These are phyloP conservation scores for Apiospora koreana DNA, from an alignment of 2,329 filamentous ascomycete genomes.

Conservation along the genomic window DNA sequence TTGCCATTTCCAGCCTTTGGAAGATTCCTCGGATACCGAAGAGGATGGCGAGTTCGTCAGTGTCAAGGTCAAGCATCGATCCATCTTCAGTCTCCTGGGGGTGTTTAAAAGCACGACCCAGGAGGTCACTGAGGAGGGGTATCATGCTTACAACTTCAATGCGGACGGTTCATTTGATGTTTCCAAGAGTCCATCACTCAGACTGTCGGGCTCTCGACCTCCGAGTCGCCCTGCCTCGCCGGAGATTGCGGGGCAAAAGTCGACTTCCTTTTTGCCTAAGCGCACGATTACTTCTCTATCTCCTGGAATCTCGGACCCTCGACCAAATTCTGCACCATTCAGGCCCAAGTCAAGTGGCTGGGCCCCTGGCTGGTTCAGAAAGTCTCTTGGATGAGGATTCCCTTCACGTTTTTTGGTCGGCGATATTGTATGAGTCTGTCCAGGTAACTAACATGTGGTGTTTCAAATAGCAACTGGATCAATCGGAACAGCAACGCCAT, in stretches of 20 bases:
- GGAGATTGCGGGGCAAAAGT: not conserved
- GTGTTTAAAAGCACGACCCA: not conserved
- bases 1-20: not conserved
- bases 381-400: not conserved
- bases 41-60: constrained; percentile 19
- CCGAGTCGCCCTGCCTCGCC: not conserved
- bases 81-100: constrained; percentile 23
- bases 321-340: not conserved
- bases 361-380: constrained; percentile 13
- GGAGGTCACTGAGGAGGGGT: constrained; percentile 16
- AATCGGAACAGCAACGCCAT: constrained; percentile 56
- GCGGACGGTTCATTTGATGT: constrained; percentile 18
- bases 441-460: constrained; percentile 12
- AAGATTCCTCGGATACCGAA: constrained; percentile 12
- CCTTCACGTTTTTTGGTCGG: constrained; percentile 3
- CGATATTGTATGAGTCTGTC: constrained; percentile 19
- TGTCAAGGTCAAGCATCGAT: constrained; percentile 24
- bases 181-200: constrained; percentile 16
- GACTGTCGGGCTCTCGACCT: not conserved
- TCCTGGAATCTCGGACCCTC: not conserved
- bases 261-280: not conserved
- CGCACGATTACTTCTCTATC: not conserved
- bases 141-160: constrained; percentile 21
- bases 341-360: constrained; percentile 19
- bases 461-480: constrained; percentile 55